These are phyloP conservation scores for Colletotrichum filicis DNA, from an alignment of 2,329 filamentous ascomycete genomes.

Conservation along the genomic window DNA sequence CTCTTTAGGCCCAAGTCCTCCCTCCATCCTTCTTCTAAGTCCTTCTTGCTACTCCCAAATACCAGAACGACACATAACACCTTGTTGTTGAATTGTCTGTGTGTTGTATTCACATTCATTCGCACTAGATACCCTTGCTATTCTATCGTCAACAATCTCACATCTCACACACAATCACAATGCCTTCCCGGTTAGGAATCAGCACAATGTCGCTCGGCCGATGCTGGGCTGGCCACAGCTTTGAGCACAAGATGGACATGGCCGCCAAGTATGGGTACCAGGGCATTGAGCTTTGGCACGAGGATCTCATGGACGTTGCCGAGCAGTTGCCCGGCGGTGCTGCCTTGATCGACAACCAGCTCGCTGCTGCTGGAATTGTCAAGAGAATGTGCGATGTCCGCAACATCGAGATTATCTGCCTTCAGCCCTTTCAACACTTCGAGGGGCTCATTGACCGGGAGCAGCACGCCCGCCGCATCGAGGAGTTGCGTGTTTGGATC, in stretches of 20 bases:
- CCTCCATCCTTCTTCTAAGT: neutral
- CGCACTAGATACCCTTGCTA: conserved; percentile 6
- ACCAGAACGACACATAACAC: neutral
- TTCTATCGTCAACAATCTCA: neutral
- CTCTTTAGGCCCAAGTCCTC: neutral
- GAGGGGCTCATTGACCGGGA: conserved; percentile 76
- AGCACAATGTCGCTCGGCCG: conserved; percentile 82
- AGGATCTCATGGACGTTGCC: conserved; percentile 76
- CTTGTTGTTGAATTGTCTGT: neutral
- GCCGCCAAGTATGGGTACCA: conserved; percentile 72
- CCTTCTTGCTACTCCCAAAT: neutral
- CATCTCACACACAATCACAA: conserved; percentile 50
- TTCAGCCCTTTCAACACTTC: conserved; percentile 83
- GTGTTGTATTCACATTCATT: neutral
- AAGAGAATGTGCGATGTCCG: conserved; percentile 66
- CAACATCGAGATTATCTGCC: conserved; percentile 69
- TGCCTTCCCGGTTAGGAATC: conserved; percentile 73
- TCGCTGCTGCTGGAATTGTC: conserved; percentile 69
- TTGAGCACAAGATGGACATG: conserved; percentile 75
- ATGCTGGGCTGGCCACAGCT: conserved; percentile 72
- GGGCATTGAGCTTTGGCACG: conserved; percentile 82
- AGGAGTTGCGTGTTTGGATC: conserved; percentile 77
- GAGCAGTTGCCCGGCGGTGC: conserved; percentile 53
- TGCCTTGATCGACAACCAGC: conserved; percentile 52
- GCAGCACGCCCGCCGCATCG: conserved; percentile 66